Base-by-base conservation (phyloP, 75 land plant genomes). In the Pseudotsuga menziesii region DNA sequence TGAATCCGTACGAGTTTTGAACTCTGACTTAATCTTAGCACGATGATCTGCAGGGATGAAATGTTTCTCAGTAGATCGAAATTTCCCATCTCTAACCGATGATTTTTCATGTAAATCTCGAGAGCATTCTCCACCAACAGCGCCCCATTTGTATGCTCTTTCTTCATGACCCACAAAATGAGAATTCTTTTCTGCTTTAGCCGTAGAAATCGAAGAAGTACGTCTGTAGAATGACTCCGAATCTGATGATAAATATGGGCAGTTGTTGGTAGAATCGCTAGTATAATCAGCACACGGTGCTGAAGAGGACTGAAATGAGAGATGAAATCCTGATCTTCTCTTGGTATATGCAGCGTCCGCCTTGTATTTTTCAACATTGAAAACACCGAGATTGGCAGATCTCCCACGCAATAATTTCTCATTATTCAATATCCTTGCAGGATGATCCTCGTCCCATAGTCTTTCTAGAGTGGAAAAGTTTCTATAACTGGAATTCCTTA, bases 1-100 rank as follows among this genome's bases (percentile, higher is more conserved):
- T 58, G 83, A 35, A 11, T 80, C 85, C 19, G 77, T 79, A 56
- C 81, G 81, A 23, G 66, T 35, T 57, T 85, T 85, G 67, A 78
- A 48, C 6, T 69, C 39, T 12, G 44, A 39, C 54, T 41, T 69
- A 22, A 44, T 8, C 26, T 27, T 48, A 48, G 54, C 13, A 48
- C 9, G 13, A 48, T 48, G 54, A 48, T 48, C 54, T 9, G 54
- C 62, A 29, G 75, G 59, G 29, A 27, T 27, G 17, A 19, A 29
- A 2, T 61, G 59, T 61, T 55, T 26, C 12, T 48, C 12, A 48
- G 12, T 48, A 0, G 52, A 0, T n/a, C 72, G 54, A 69, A 69
- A 69, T 6, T 13, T 26, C 52, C 48, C 72, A 41, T 69, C 25
- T n/a, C 41, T 41, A 4, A 26, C 69, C 5, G 27, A 16, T 35